Evolutionary conservation across 441 rosid species (phyloP).

Genomic region (Corymbia calophylla): DNA sequence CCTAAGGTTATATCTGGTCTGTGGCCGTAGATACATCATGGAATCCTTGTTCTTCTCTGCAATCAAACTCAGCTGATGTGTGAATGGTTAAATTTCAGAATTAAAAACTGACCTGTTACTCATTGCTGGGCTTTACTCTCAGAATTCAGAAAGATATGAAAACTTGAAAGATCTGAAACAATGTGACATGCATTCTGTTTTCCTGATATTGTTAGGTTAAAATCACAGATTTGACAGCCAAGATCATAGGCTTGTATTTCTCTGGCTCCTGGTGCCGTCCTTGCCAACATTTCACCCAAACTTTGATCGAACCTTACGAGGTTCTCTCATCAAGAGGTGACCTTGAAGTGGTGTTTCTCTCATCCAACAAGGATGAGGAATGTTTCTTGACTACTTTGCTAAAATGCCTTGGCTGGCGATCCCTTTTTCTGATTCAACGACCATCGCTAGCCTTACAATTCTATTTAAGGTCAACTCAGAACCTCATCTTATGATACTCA

Average conservation of each 20-base stretch:
- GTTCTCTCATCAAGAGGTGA: not conserved
- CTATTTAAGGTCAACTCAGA: not conserved
- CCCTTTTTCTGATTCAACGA: not conserved
- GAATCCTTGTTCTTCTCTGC: not conserved
- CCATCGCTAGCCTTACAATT: not conserved
- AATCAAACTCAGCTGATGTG: not conserved
- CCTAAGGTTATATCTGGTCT: not conserved
- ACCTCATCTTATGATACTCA: not conserved
- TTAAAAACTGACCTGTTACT: not conserved
- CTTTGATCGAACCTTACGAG: not conserved
- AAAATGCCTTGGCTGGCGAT: not conserved
- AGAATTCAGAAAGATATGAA: not conserved
- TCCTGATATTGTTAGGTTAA: not conserved
- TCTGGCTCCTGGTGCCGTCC: not conserved
- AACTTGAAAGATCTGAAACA: not conserved
- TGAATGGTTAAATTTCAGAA: not conserved
- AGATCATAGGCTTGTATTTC: not conserved
- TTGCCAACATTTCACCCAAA: not conserved
- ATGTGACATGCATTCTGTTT: not conserved
- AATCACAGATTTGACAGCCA: not conserved
- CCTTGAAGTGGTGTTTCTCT: not conserved
- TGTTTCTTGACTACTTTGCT: not conserved
- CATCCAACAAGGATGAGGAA: not conserved
- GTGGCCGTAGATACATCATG: not conserved
- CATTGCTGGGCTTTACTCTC: not conserved